Evolutionary conservation across 2,329 filamentous ascomycete species (phyloP), one percentile per base, ranked within the genome.

Genomic region (Dactylellina leptospora): DNA sequence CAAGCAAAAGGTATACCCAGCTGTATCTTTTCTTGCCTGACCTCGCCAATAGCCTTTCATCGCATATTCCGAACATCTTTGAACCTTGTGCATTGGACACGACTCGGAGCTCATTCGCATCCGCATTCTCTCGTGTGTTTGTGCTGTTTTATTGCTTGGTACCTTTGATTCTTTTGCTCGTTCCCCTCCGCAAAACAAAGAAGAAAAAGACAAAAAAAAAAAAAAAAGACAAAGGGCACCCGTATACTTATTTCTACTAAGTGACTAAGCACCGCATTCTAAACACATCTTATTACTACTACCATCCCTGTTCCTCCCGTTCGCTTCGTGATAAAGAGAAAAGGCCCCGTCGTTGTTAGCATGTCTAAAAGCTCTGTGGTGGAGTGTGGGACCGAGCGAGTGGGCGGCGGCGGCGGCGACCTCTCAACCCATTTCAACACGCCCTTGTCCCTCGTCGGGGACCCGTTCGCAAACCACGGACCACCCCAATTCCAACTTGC

Each of bases 391-490:
- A 58, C 28, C 36, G 11, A 47, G 28, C 18, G 40, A 50, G 53
- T 55, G 53, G 47, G 47, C 25, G 58, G 53, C 30, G 61, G 58
- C 36, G 38, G 56, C 54, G 54, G 58, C 56, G 59, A 47, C 33
- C 23, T 48, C 33, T 58, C 58, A 63, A 50, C 66, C 51, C 66
- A 61, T 45, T 72, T 64, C 58, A 64, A 72, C 68, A 63, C 59
- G 53, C 59, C 53, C 42, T 63, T 72, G 68, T 54, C 68, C 53
- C 62, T 72, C 33, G 61, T 59, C 36, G 68, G 68, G 44, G 66
- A 72, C 59, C 68, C 68, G 45, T 72, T 72, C 68, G 59, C 68
- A 64, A 60, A 72, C 53, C 68, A 72, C 68, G 53, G 56, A 45
- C 56, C 56, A 50, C 27, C 48, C 56, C 45, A 51, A 51, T 62